phyloP scores from a whole-genome alignment of 352 stramenopile species.

The Pythium guiyangense region DNA sequence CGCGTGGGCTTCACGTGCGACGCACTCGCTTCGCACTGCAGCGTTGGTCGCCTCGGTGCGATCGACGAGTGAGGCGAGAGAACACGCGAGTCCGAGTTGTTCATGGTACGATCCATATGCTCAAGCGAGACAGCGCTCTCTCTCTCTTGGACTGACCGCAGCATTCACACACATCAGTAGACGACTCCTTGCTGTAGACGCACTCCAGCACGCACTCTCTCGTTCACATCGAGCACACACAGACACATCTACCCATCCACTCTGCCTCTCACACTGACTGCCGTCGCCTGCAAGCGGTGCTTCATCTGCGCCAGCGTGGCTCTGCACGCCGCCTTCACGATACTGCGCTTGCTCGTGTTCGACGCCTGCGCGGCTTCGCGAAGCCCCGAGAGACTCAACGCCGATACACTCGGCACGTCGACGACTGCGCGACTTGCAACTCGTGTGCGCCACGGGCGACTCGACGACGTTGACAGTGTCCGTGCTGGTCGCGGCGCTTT shows the following conservation, averaged over 20 bases:
- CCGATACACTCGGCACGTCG: not conserved
- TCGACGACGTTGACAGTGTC: not conserved
- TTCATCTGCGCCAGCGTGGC: not conserved
- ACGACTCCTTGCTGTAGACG: too few relatives aligned
- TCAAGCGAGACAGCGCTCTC: too few relatives aligned
- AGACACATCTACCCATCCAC: not conserved
- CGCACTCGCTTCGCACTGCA: constrained; percentile 13
- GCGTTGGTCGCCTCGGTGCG: not conserved
- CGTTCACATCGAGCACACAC: too few relatives aligned
- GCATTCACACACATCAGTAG: too few relatives aligned
- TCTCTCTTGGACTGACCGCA: too few relatives aligned
- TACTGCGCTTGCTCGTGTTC: constrained; percentile 2
- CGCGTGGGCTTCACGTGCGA: constrained; percentile 50
- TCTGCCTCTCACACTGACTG: not conserved
- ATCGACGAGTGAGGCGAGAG: not conserved
- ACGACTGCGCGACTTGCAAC: not conserved
- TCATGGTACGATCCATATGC: not conserved
- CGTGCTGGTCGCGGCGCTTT: not conserved
- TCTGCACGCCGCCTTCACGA: constrained; percentile 6
- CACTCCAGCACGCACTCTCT: too few relatives aligned
- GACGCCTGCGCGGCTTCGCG: not conserved
- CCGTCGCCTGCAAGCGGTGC: not conserved
- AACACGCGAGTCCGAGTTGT: not conserved
- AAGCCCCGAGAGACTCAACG: not conserved
- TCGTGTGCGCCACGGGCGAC: too few relatives aligned